A percentile compares a stretch with the other conserved stretches of the same genome.
phyloP scores from a whole-genome alignment of 2,329 filamentous ascomycete species.

The Bipolaris sorokiniana region DNA sequence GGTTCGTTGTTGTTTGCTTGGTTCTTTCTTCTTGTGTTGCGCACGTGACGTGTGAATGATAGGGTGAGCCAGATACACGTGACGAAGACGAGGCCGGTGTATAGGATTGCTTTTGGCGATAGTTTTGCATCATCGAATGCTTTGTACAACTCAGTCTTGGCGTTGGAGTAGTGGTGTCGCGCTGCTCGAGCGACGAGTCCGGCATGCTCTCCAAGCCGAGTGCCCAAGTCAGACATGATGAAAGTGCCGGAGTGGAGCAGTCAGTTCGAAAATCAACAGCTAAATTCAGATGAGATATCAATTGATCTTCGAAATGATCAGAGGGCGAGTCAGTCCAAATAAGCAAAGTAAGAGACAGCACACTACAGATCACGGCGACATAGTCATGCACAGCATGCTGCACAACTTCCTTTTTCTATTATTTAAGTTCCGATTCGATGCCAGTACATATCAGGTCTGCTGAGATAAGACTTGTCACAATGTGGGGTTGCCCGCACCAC shows the following conservation, averaged over 20 bases:
- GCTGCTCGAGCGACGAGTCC: conserved; percentile 28
- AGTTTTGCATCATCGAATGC: conserved; percentile 10
- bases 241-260: not conserved
- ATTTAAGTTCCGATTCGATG: not conserved
- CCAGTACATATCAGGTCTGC: conserved; percentile 3
- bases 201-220: conserved; percentile 22
- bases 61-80: conserved; percentile 41
- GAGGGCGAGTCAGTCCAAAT: not conserved
- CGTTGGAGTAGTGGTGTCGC: conserved; percentile 21
- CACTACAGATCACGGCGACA: not conserved
- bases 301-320: not conserved
- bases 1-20: conserved; percentile 13
- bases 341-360: not conserved
- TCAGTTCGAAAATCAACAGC: not conserved
- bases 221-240: conserved; percentile 16
- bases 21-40: conserved; percentile 14
- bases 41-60: conserved; percentile 37
- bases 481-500: conserved; percentile 23
- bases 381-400: conserved; percentile 13
- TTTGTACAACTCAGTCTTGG: conserved; percentile 10
- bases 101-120: conserved; percentile 32
- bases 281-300: not conserved
- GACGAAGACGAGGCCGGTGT: conserved; percentile 41
- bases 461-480: conserved; percentile 21
- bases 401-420: conserved; percentile 14